Percentiles rank a stretch among this genome's conserved stretches.
Evolutionary conservation across 768 basidiomycete genomes (phyloP).

Genomic region (Cytidiella melzeri): DNA sequence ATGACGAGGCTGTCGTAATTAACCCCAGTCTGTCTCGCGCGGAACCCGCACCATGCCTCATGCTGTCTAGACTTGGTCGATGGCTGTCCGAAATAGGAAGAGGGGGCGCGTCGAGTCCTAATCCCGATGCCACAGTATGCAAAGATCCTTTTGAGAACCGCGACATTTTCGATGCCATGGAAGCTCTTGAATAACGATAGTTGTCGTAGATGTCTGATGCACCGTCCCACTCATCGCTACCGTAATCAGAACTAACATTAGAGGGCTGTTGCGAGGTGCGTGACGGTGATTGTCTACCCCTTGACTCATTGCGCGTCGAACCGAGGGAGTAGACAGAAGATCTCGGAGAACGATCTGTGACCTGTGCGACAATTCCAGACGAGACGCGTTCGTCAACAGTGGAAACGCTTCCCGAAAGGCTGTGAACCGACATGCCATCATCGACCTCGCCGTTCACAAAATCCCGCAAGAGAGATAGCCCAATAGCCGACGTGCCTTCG

Average conservation of each 20-base stretch:
- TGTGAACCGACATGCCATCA: slow-evolving; percentile 13
- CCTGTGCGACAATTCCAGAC: neutral
- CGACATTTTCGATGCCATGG: slow-evolving; percentile 39
- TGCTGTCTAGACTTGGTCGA: slow-evolving; percentile 17
- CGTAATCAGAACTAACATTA: slow-evolving; percentile 18
- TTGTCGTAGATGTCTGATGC: slow-evolving; percentile 75
- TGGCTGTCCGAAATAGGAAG: slow-evolving; percentile 24
- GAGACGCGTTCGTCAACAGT: slow-evolving; percentile 7
- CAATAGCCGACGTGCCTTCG: slow-evolving; percentile 64
- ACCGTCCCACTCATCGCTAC: slow-evolving; percentile 55
- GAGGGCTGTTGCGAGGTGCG: slow-evolving; percentile 14
- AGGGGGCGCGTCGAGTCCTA: slow-evolving; percentile 18
- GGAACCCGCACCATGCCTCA: slow-evolving; percentile 1
- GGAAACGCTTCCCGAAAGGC: slow-evolving; percentile 7
- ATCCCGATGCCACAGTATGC: slow-evolving; percentile 15
- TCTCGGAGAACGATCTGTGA: neutral
- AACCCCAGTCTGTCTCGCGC: slow-evolving; percentile 1
- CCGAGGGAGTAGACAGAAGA: slow-evolving; percentile 7
- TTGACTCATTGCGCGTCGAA: slow-evolving; percentile 5
- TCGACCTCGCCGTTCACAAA: slow-evolving; percentile 33
- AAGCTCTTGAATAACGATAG: slow-evolving; percentile 66
- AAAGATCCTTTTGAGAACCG: slow-evolving; percentile 32
- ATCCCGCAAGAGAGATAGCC: slow-evolving; percentile 56
- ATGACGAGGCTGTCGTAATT: neutral
- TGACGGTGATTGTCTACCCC: neutral